Evolutionary conservation across 441 rosid genomes (phyloP), one percentile per base, ranked within the genome.

Genomic region (Adansonia rubrostipa): DNA sequence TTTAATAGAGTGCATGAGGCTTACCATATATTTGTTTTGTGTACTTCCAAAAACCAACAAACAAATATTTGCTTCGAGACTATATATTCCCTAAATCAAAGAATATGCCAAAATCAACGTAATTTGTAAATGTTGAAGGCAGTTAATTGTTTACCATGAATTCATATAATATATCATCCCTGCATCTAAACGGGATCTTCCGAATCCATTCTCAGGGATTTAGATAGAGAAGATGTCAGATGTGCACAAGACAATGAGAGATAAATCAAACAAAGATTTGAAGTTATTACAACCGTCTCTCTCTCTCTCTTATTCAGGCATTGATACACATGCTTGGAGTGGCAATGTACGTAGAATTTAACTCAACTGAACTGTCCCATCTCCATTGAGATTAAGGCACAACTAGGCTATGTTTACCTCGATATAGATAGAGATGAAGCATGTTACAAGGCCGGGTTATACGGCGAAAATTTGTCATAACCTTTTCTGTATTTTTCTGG

Each of bases 401-500:
- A 51, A 33, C 9, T 8, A 47, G 7, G 33, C 3, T 68, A 19
- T 7, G 6, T 3, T 70, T 62, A 73, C 19, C 6, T 77, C 15
- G 54, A 80, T 72, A 13, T 19, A 75, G 67, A 70, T n/a, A 33
- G 6, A 17, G 9, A 1, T 0, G 42, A 20, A 33, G 74, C 87
- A 83, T 75, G 89, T 83, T 87, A 80, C 63, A 13, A 44, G n/a
- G 14, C 77, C 86, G 81, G 77, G 82, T 62, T 56, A 80, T 57
- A 22, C 75, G 88, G 86, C 28, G 36, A 58, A 17, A 45, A 6
- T 40, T 80, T 82, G 89, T 80, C 79, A 53, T 1, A 9, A 63
- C 9, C 44, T 74, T 58, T 58, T 19, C 71, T 84, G 80, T 74
- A 62, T 82, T 80, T n/a, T 82, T 71, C 44, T 33, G 54, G 77